Evolutionary conservation across 495 filamentous ascomycete genomes (phyloP), one percentile per base, ranked within the genome.

Genomic region (Aspergillus wentii): DNA sequence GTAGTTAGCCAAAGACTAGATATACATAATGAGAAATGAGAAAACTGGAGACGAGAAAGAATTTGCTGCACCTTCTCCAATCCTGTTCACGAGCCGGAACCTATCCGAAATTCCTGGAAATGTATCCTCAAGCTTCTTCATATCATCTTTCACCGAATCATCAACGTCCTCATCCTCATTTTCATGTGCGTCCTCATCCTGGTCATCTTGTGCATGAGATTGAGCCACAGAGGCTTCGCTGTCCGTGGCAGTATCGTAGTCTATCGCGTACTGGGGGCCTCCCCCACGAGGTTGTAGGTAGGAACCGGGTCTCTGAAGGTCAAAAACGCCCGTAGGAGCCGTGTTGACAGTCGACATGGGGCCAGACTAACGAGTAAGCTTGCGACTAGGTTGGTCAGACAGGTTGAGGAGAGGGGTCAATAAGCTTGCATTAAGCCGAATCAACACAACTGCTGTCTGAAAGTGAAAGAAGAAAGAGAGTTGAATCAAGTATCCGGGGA

Each of bases 81-180:
- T 97, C 35, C 90, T 82, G 66, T 96, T 95, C 49, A 99, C 89
- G 33, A 99, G 62, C 18, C 92, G 82, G 63, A 88, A 99, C 22
- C 77, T 75, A 37, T 83, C 71, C 25, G 79, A 82, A 43, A 95
- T 90, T n/a, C 83, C 83, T 17, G 78, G 77, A 49, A 97, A 96
- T 17, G 76, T 82, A 8, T 82, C 68, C 45, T 94, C 80, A 27
- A 99, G 78, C 43, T 76, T 85, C 19, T 72, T 76, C 79, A 99
- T 97, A 54, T 99, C 92, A 25, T 89, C 79, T 30, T 71, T 75
- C 27, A 94, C 83, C 3, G 66, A 71, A 17, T 79, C 67, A 51
- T 95, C 86, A 17, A 92, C 69, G 25, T 77, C 71, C 41, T 84
- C 77, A 14, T 82, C 72, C 19, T n/a, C n/a, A n/a, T n/a, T n/a